These are phyloP conservation scores for Dactylonectria estremocensis DNA, from an alignment of 2,329 filamentous ascomycete species.

Conservation along the genomic window DNA sequence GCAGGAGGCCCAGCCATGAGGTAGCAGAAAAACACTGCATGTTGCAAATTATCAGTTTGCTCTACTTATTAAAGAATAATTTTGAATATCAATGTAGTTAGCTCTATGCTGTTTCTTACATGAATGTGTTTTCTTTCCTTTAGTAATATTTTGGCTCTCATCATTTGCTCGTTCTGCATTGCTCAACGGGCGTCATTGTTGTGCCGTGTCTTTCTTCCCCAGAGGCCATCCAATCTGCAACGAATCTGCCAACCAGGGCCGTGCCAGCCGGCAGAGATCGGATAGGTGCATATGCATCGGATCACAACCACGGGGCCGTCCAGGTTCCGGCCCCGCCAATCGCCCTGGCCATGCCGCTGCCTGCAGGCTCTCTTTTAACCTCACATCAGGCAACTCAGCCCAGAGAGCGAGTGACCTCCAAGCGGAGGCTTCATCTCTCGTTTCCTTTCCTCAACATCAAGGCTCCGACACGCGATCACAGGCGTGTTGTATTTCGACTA, in stretches of 20 bases:
- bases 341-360: constrained; percentile 11
- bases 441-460: background rate
- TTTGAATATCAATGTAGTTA: no score
- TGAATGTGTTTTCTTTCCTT: no score
- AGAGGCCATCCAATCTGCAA: no score
- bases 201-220: no score
- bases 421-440: background rate
- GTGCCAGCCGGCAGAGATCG: constrained; percentile 28
- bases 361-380: constrained; percentile 23
- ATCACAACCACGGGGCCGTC: constrained; percentile 29
- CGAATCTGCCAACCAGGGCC: no score
- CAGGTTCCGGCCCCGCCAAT: constrained; percentile 30
- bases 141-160: no score
- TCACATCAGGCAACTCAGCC: constrained; percentile 21
- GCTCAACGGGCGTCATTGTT: no score
- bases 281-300: constrained; percentile 46
- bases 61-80: no score
- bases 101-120: no score
- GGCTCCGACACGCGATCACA: background rate
- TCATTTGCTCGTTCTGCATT: no score
- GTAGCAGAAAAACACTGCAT: background rate
- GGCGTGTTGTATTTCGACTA: background rate
- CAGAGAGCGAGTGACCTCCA: background rate
- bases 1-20: background rate
- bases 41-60: no score